Percentiles rank a stretch among this genome's conserved stretches.
Conservation (phyloP, 2,329 filamentous ascomycete genomes). For the Lachnellula occidentalis region DNA sequence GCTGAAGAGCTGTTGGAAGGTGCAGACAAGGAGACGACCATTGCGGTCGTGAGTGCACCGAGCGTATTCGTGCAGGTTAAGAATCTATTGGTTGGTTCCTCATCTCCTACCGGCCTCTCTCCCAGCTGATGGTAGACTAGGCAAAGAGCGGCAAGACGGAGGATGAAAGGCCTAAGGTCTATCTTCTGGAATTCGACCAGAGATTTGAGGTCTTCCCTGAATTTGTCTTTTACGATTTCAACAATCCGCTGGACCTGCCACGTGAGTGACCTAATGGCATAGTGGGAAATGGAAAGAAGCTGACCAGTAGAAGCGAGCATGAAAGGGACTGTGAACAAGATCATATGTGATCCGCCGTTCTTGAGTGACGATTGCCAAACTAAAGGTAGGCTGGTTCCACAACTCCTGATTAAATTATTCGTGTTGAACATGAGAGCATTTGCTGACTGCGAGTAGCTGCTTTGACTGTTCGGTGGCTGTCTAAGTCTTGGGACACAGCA, state of each 20-base stretch:
- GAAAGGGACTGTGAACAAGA: slow-evolving; percentile 59
- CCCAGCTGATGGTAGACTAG: slow-evolving; percentile 1
- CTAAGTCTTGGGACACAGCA: slow-evolving; percentile 36
- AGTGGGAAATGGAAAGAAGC: neutral
- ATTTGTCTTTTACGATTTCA: slow-evolving; percentile 71
- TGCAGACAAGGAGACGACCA: slow-evolving; percentile 48
- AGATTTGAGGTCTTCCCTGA: slow-evolving; percentile 70
- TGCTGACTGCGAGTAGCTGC: slow-evolving; percentile 46
- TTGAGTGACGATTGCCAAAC: slow-evolving; percentile 76
- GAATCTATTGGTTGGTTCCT: slow-evolving; percentile 54
- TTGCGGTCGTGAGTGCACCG: slow-evolving; percentile 68
- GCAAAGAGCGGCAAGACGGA: slow-evolving; percentile 25
- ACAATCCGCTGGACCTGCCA: slow-evolving; percentile 60
- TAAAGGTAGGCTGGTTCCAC: slow-evolving; percentile 47
- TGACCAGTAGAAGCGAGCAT: slow-evolving; percentile 37
- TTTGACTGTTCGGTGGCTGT: slow-evolving; percentile 69
- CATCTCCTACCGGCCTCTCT: neutral
- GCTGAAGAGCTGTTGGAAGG: slow-evolving; percentile 62
- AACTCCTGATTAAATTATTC: neutral
- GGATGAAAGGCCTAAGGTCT: slow-evolving; percentile 48
- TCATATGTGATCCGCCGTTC: slow-evolving; percentile 76
- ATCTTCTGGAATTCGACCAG: slow-evolving; percentile 68
- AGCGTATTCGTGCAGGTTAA: slow-evolving; percentile 73
- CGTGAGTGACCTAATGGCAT: slow-evolving; percentile 33
- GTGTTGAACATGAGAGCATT: neutral